phyloP scores from a whole-genome alignment of 2,329 filamentous ascomycete genomes.

The Colletotrichum chrysophilum region DNA sequence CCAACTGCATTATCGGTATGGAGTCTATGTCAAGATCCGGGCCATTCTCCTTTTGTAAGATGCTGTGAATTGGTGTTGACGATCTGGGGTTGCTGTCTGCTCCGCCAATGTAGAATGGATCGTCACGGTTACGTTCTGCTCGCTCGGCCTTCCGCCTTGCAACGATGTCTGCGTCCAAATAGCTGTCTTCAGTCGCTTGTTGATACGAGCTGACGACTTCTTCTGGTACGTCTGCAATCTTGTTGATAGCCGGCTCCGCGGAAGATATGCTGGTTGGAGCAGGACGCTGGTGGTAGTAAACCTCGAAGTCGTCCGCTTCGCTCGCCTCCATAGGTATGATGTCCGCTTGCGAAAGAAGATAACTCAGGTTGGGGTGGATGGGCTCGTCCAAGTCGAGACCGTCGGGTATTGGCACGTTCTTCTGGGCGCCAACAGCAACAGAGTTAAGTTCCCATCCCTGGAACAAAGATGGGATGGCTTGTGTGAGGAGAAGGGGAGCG shows the following conservation, averaged over 20 bases:
- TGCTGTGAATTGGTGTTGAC: constrained; percentile 80
- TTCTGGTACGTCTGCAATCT: constrained; percentile 52
- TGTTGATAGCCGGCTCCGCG: constrained; percentile 59
- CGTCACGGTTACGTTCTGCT: constrained; percentile 83
- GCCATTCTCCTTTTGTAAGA: constrained; percentile 74
- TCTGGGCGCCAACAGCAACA: constrained; percentile 81
- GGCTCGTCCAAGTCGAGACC: constrained; percentile 80
- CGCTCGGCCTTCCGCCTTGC: constrained; percentile 79
- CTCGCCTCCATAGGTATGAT: constrained; percentile 52
- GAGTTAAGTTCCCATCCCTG: constrained; percentile 89
- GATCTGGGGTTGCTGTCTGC: constrained; percentile 60
- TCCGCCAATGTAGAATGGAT: constrained; percentile 88
- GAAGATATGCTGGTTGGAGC: constrained; percentile 57
- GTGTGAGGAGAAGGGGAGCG: constrained; percentile 83
- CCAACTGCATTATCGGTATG: constrained; percentile 94
- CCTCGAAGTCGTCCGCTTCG: constrained; percentile 70
- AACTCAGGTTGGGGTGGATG: constrained; percentile 77
- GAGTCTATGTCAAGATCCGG: constrained; percentile 88
- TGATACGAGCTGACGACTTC: constrained; percentile 61
- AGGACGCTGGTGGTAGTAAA: constrained; percentile 66
- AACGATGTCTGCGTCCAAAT: constrained; percentile 75
- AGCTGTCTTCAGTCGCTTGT: constrained; percentile 66
- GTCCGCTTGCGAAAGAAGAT: constrained; percentile 67
- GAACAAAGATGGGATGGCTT: constrained; percentile 90
- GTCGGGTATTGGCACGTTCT: constrained; percentile 81